phyloP scores from a whole-genome alignment of 352 stramenopile genomes.

The Thraustotheca clavata region DNA sequence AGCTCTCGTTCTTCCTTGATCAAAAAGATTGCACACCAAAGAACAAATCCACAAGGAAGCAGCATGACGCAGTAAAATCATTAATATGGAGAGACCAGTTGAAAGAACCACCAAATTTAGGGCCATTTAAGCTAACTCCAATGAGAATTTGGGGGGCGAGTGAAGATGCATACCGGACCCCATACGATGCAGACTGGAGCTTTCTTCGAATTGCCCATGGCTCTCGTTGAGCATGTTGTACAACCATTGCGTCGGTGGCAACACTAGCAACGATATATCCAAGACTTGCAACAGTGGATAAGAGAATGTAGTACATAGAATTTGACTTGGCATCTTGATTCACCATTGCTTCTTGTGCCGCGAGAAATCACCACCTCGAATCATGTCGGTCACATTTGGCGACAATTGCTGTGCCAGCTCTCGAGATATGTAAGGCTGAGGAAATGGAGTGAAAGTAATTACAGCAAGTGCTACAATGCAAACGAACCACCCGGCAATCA shows the following conservation, averaged over 20 bases:
- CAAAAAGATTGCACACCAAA: neutral
- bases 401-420: too few relatives aligned
- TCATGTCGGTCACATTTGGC: neutral
- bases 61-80: neutral
- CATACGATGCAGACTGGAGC: constrained; percentile 1
- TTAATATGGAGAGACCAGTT: neutral
- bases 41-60: neutral
- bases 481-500: constrained; percentile 43
- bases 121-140: constrained; percentile 7
- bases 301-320: constrained; percentile 5
- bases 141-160: neutral
- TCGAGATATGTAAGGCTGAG: constrained; percentile 26
- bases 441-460: constrained; percentile 44
- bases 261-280: constrained; percentile 63
- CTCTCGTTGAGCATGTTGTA: constrained; percentile 59
- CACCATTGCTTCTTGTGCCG: too few relatives aligned
- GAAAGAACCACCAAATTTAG: constrained; percentile 9
- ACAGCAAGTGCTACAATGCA: neutral
- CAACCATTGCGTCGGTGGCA: constrained; percentile 54
- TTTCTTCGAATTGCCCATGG: constrained; percentile 47
- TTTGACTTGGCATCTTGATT: too few relatives aligned
- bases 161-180: neutral
- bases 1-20: neutral
- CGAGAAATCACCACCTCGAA: too few relatives aligned
- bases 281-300: constrained; percentile 33